Conservation (phyloP, 495 filamentous ascomycete species). For the Aspergillus nidulans region DNA sequence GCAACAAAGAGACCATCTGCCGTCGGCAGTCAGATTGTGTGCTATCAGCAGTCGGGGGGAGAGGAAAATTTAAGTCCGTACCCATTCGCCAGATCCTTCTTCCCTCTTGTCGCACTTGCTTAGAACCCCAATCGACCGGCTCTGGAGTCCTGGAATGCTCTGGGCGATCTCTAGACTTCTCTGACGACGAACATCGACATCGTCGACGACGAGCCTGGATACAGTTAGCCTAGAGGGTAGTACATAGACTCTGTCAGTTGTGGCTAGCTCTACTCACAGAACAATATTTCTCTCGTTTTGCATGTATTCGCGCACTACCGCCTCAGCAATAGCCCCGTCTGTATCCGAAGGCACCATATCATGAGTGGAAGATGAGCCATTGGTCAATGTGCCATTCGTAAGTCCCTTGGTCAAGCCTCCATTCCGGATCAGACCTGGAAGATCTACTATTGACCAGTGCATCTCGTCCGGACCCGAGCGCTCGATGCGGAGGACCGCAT, state of each 20-base stretch:
- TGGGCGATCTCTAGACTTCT: background rate
- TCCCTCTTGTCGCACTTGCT: slow-evolving; percentile 3
- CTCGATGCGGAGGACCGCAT: slow-evolving; percentile 3
- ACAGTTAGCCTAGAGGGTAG: background rate
- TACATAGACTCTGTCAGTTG: background rate
- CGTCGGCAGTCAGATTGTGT: background rate
- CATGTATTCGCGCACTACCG: background rate
- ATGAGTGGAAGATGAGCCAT: background rate
- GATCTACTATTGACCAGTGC: slow-evolving; percentile 7
- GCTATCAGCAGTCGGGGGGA: background rate
- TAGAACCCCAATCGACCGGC: background rate
- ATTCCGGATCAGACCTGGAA: background rate
- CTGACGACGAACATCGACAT: slow-evolving; percentile 3
- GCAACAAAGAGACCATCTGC: slow-evolving; percentile 2
- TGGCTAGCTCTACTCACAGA: background rate
- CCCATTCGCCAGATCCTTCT: slow-evolving; percentile 1
- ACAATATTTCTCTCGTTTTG: slow-evolving; percentile 7
- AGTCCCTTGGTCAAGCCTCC: background rate
- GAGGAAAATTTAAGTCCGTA: background rate
- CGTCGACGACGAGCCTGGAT: slow-evolving; percentile 1
- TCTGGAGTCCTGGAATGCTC: background rate
- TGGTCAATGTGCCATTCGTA: too few species aligned
- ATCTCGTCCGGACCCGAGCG: slow-evolving; percentile 7
- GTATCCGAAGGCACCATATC: background rate
- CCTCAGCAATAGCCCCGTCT: background rate